A percentile compares a stretch with the other conserved stretches of the same genome.
Conservation (phyloP, 2,329 filamentous ascomycete species). For the Phyllosticta citriasiana region DNA sequence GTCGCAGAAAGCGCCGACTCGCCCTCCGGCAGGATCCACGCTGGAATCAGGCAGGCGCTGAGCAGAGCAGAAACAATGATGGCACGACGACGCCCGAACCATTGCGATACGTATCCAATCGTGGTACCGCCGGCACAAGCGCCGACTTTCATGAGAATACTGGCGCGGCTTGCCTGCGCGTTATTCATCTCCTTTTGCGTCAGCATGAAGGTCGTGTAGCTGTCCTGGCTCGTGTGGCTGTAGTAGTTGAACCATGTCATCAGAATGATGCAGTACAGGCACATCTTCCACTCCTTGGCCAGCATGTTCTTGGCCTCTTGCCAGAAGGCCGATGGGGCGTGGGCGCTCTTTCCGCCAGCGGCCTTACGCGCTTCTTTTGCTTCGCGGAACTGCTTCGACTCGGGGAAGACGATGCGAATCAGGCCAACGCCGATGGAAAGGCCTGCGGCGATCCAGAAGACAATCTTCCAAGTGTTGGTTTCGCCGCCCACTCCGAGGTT, state of each 20-base stretch:
- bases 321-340: conserved; percentile 49
- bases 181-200: conserved; percentile 60
- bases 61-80: conserved; percentile 53
- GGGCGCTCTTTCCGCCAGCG: conserved; percentile 32
- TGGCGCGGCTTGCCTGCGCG: conserved; percentile 55
- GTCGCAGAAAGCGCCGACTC: conserved; percentile 51
- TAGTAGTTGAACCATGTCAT: conserved; percentile 61
- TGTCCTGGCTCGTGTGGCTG: conserved; percentile 71
- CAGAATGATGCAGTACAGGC: conserved; percentile 64
- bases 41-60: conserved; percentile 54
- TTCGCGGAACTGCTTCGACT: conserved; percentile 65
- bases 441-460: conserved; percentile 63
- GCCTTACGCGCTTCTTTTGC: conserved; percentile 46
- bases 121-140: conserved; percentile 65
- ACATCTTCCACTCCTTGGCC: conserved; percentile 62
- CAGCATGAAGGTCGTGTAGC: conserved; percentile 72
- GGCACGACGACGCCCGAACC: conserved; percentile 59
- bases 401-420: conserved; percentile 58
- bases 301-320: conserved; percentile 59
- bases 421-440: conserved; percentile 60
- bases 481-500: conserved; percentile 62
- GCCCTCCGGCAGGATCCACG: conserved; percentile 57
- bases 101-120: conserved; percentile 66
- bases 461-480: conserved; percentile 59
- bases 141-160: conserved; percentile 72